phyloP scores from a whole-genome alignment of 257 asterid species.

The Solanum etuberosum region DNA sequence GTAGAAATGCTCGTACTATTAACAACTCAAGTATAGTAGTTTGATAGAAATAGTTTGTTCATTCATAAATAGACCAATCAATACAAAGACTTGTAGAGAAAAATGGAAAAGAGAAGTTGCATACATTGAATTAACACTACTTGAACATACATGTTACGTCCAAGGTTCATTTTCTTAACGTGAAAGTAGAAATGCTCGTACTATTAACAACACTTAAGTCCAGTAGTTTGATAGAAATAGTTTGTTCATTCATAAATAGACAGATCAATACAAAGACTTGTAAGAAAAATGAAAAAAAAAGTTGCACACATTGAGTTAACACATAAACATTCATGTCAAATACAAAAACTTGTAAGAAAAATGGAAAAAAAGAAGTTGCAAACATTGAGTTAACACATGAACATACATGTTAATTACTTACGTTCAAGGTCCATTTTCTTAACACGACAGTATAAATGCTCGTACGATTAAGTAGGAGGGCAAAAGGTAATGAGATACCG shows the following conservation, averaged over 20 bases:
- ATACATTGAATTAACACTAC: background rate
- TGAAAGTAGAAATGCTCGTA: background rate
- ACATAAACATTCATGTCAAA: too few relatives aligned
- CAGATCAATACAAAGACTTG: background rate
- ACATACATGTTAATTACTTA: background rate
- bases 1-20: background rate
- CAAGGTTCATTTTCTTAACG: background rate
- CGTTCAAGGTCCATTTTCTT: background rate
- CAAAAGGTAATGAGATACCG: conserved; percentile 53
- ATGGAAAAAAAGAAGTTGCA: background rate
- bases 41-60: background rate
- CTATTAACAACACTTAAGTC: background rate
- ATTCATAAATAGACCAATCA: too few relatives aligned
- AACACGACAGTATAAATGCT: background rate
- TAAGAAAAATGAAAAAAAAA: background rate
- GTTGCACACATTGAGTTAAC: background rate
- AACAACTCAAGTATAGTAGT: background rate
- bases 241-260: background rate
- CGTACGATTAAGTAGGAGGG: conserved; percentile 24
- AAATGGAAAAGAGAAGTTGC: background rate
- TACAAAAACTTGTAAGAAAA: background rate
- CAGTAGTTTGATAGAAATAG: background rate
- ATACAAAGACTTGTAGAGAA: background rate
- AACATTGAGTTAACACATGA: background rate
- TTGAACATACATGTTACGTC: background rate